Base-by-base conservation (phyloP, 768 basidiomycete genomes). In the Tricholoma terreum region DNA sequence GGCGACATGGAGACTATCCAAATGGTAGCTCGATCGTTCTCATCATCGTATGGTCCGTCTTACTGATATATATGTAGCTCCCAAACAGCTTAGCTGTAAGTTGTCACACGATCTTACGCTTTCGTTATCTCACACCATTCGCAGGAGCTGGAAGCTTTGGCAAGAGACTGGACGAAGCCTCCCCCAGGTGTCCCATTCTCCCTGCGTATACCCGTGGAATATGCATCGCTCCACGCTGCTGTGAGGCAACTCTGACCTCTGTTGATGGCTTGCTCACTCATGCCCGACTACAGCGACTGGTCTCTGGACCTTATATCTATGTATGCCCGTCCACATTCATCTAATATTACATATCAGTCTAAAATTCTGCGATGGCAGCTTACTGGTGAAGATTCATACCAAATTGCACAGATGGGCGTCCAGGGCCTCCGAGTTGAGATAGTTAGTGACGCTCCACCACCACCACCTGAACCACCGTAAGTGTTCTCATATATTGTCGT, bases 1-100 rank as follows among this genome's bases (percentile, higher is more conserved):
- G 88, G 79, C 54, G 92, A 93, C 36, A 90, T 92, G 86, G 92
- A 94, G 74, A 93, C 92, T 7, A 80, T 94, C 57, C 80, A 86
- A 61, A 84, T 88, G 78, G 88, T 86, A 55, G 54, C 77, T 68
- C 54, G 27, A 42, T 54, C 50, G 17, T 15, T 50, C 19, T 54
- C 19, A 49, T 34, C 58, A 54, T 54, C 59, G 24, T 42, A 17
- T 35, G 55, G 54, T 62, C 59, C 30, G 57, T 40, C 42, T 34
- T 35, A 36, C 64, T 66, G 48, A 62, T 52, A 10, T 33, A 24
- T 40, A 14, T 43, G 21, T 60, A 92, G 89, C 80, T 94, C 17
- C 92, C 92, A 9, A 79, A 77, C 60, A 81, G 78, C 42, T 92
- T 80, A 69, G 72, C 68, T 49, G 91, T 92, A 65, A 58, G 87